phyloP scores from a whole-genome alignment of 345 rosid genomes.

The Populus deltoides region DNA sequence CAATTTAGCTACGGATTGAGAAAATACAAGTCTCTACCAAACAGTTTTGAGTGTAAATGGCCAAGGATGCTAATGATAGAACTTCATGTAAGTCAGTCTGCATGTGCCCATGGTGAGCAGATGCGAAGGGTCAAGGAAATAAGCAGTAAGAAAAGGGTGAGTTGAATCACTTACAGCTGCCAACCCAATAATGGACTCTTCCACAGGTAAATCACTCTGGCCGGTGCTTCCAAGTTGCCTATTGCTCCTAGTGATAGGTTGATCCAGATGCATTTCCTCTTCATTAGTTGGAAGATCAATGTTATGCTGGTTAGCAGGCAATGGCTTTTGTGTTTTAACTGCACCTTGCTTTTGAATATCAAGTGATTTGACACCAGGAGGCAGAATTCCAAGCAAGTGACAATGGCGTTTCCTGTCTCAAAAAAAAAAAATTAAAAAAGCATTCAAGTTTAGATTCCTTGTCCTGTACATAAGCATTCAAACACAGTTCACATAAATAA shows the following conservation, averaged over 20 bases:
- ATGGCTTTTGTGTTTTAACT: constrained; percentile 28
- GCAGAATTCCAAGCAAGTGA: constrained; percentile 48
- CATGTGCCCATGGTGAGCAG: not conserved
- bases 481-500: not conserved
- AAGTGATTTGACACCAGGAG: constrained; percentile 23
- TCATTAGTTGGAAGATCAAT: constrained; percentile 10
- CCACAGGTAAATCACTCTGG: not conserved
- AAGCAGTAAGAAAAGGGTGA: not conserved
- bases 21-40: not conserved
- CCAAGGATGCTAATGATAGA: not conserved
- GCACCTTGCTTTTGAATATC: constrained; percentile 20
- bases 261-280: constrained; percentile 29
- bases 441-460: not conserved
- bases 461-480: not conserved
- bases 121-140: not conserved
- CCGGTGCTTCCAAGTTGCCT: constrained; percentile 8
- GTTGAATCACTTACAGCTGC: constrained; percentile 28
- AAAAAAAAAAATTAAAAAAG: constrained; percentile 18
- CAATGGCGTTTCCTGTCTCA: constrained; percentile 51
- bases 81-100: not conserved
- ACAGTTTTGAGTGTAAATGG: not conserved
- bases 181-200: constrained; percentile 8
- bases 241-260: constrained; percentile 10
- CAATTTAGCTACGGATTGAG: not conserved
- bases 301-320: constrained; percentile 15